Conservation (phyloP, 1,284 basidiomycete species). For the Ceratobasidium sp. region DNA sequence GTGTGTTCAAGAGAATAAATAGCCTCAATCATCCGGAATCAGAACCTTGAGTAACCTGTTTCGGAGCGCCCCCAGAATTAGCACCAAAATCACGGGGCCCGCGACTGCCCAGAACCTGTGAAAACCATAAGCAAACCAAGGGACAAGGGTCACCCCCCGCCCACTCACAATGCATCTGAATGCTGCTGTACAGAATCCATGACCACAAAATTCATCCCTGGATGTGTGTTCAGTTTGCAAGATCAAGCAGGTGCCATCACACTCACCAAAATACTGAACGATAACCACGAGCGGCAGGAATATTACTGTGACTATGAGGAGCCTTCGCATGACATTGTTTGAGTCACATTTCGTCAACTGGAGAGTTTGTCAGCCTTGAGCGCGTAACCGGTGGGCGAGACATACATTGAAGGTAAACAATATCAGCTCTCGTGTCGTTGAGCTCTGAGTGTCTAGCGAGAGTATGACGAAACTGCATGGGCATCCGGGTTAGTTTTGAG, state of each 20-base stretch:
- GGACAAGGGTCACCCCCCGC: neutral
- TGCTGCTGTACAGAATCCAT: constrained; percentile 59
- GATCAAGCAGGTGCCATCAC: constrained; percentile 18
- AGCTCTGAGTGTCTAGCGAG: constrained; percentile 15
- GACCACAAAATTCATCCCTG: constrained; percentile 73
- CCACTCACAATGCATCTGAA: constrained; percentile 30
- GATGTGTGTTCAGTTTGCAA: constrained; percentile 55
- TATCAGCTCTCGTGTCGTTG: constrained; percentile 14
- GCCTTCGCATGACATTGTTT: constrained; percentile 21
- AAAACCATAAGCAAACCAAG: neutral
- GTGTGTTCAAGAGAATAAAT: neutral
- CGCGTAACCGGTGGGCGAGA: too few species aligned
- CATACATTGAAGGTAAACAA: constrained; percentile 32
- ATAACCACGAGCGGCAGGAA: constrained; percentile 77
- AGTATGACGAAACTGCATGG: constrained; percentile 22
- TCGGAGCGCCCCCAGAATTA: constrained; percentile 21
- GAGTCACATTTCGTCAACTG: constrained; percentile 38
- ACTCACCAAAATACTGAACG: constrained; percentile 73
- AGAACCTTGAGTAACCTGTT: constrained; percentile 22
- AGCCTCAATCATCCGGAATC: neutral
- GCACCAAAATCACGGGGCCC: constrained; percentile 14
- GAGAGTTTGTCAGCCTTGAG: neutral
- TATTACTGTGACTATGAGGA: constrained; percentile 69
- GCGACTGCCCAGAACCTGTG: constrained; percentile 36
- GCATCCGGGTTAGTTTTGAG: neutral